phyloP scores from a whole-genome alignment of 176 grass and related monocot species.

The Ananas comosus region DNA sequence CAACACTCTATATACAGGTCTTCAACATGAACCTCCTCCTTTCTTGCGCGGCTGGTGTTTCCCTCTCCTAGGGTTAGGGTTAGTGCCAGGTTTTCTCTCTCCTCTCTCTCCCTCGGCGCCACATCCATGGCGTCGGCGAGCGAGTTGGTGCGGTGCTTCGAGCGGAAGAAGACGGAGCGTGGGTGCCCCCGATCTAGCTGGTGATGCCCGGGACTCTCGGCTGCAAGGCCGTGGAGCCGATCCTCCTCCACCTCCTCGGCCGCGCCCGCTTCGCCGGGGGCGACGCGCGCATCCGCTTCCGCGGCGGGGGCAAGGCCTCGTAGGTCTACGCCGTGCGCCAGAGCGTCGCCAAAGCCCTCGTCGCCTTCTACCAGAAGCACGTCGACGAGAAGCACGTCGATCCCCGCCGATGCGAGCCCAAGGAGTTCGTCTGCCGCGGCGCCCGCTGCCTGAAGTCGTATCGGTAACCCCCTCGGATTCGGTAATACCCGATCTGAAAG shows the following conservation, averaged over 20 bases:
- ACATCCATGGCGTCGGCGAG: neutral
- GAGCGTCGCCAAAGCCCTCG: slow-evolving; percentile 68
- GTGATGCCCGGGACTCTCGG: slow-evolving; percentile 1
- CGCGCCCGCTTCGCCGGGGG: slow-evolving; percentile 10
- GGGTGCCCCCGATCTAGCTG: slow-evolving; percentile 17
- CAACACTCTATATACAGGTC: too few relatives aligned
- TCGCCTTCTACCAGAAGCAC: slow-evolving; percentile 74
- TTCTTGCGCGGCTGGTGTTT: neutral
- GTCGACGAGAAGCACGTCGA: slow-evolving; percentile 64
- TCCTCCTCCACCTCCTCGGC: neutral
- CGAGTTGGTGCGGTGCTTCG: neutral
- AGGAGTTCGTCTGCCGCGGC: slow-evolving; percentile 71
- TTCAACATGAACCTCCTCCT: neutral
- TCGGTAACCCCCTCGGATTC: slow-evolving; percentile 25
- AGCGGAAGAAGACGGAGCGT: neutral
- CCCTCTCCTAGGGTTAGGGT: neutral
- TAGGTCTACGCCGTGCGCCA: slow-evolving; percentile 81
- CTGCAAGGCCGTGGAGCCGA: slow-evolving; percentile 11
- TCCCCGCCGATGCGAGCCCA: slow-evolving; percentile 70
- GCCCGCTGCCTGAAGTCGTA: slow-evolving; percentile 77
- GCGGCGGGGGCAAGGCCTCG: slow-evolving; percentile 61
- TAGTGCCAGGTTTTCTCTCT: neutral
- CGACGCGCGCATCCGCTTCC: slow-evolving; percentile 34
- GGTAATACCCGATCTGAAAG: too few relatives aligned
- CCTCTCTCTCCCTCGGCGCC: neutral